Conservation (phyloP, 257 asterid genomes). For the Scutellaria minor region DNA sequence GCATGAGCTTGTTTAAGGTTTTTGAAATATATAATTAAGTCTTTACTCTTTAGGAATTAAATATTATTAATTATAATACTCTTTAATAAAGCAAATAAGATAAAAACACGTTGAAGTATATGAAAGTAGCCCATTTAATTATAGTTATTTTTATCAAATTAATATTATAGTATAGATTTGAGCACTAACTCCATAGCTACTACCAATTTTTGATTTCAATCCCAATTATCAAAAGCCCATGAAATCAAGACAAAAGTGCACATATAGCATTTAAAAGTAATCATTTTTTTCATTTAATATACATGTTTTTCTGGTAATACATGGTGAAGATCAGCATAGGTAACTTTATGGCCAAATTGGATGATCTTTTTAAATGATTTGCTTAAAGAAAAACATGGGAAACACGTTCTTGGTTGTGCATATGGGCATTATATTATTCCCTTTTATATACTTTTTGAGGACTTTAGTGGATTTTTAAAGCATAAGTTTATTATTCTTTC, state of each 20-base stretch:
- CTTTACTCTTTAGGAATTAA: too few relatives aligned
- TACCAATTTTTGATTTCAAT: neutral
- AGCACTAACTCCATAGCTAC: neutral
- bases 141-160: too few relatives aligned
- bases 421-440: neutral
- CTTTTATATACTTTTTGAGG: neutral
- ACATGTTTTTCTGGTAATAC: neutral
- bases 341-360: slow-evolving; percentile 20
- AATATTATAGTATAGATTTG: too few relatives aligned
- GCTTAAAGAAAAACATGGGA: slow-evolving; percentile 10
- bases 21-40: too few relatives aligned
- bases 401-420: slow-evolving; percentile 18
- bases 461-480: neutral
- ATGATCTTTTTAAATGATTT: neutral
- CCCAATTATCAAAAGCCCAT: neutral
- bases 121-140: neutral
- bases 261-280: neutral
- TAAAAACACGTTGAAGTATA: neutral
- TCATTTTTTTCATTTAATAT: neutral
- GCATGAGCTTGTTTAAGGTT: too few relatives aligned
- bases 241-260: slow-evolving; percentile 17
- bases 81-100: neutral
- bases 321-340: slow-evolving; percentile 6
- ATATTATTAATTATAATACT: too few relatives aligned
- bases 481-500: neutral